phyloP scores from a whole-genome alignment of 371 early-diverging fungal species.

The Smittium mucronatum region DNA sequence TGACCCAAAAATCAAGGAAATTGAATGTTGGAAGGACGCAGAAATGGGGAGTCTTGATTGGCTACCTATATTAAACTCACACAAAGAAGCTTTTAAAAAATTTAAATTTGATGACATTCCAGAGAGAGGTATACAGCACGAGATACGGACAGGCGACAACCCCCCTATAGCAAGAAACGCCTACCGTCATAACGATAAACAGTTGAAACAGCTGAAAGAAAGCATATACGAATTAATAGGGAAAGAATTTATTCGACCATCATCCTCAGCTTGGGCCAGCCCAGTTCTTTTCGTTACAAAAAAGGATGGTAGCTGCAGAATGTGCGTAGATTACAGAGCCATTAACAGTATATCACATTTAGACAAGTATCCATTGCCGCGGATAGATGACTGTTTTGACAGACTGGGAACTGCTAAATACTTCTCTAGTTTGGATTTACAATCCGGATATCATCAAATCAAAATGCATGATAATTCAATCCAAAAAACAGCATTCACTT shows the following conservation, averaged over 20 bases:
- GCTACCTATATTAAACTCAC: neutral
- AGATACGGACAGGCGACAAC: neutral
- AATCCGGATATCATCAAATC: conserved; percentile 32
- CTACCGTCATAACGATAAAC: neutral
- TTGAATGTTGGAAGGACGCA: neutral
- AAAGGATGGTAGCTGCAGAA: conserved; percentile 25
- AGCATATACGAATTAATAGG: conserved; percentile 13
- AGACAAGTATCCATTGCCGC: conserved; percentile 23
- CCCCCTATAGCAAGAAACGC: neutral
- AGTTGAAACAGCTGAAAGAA: conserved; percentile 13
- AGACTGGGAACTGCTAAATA: conserved; percentile 10
- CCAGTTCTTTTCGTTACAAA: conserved; percentile 37
- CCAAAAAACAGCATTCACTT: conserved; percentile 39
- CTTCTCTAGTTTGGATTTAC: conserved; percentile 27
- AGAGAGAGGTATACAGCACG: neutral
- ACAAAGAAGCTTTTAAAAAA: neutral
- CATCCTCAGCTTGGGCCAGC: conserved; percentile 14
- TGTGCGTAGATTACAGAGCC: conserved; percentile 28
- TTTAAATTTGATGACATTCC: neutral
- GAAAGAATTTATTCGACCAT: conserved; percentile 14
- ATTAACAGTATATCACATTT: conserved; percentile 25
- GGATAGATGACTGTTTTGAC: conserved; percentile 36
- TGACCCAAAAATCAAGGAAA: neutral
- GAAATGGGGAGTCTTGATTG: neutral
- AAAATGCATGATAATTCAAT: conserved; percentile 17